Conservation (phyloP, 2,329 filamentous ascomycete species). For the Lachnellula suecica region DNA sequence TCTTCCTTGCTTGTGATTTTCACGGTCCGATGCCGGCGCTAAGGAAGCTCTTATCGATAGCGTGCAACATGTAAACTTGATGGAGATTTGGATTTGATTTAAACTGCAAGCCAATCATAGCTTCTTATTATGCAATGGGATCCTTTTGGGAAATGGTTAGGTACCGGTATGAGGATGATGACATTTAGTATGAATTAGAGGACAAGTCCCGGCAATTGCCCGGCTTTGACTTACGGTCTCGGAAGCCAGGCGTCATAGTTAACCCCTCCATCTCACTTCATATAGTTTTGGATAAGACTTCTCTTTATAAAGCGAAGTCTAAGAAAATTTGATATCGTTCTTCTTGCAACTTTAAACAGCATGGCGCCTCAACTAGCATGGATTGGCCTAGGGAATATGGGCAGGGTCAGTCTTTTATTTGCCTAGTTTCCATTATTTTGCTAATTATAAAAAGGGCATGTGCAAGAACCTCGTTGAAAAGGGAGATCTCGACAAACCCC, state of each 20-base stretch:
- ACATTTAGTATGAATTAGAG: no score
- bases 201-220: no score
- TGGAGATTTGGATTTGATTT: no score
- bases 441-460: conserved; percentile 56
- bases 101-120: no score
- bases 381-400: conserved; percentile 89
- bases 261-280: no score
- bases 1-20: conserved; percentile 3
- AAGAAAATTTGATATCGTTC: not conserved
- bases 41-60: conserved; percentile 9
- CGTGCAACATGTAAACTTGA: no score
- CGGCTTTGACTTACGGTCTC: no score
- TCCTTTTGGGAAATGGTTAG: no score
- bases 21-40: not conserved
- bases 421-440: not conserved
- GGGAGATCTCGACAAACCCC: conserved; percentile 65
- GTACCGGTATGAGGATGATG: no score
- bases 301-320: not conserved
- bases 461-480: conserved; percentile 80
- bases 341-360: conserved; percentile 11
- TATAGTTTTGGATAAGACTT: no score
- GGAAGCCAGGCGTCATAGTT: no score
- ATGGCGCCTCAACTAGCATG: conserved; percentile 68
- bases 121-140: no score
- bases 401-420: conserved; percentile 61